Conservation (phyloP, 2,329 filamentous ascomycete species). For the Nothomitra cinnamomea region DNA sequence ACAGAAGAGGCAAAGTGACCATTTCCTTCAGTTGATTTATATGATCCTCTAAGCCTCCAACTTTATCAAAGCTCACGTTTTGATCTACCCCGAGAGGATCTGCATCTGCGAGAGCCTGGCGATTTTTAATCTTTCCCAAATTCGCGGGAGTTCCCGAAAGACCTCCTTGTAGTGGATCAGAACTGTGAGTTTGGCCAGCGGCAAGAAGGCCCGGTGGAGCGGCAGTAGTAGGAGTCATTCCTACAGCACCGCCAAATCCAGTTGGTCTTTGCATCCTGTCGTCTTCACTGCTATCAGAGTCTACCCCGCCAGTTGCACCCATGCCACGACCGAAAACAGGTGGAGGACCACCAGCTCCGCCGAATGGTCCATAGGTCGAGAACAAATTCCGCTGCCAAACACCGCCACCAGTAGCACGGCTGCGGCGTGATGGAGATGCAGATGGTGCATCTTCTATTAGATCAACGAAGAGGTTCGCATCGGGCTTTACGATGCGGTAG, state of each 20-base stretch:
- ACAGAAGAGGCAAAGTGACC: conserved; percentile 85
- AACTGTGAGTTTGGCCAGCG: conserved; percentile 34
- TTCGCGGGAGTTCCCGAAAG: conserved; percentile 54
- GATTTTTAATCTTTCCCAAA: conserved; percentile 85
- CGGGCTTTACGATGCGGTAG: conserved; percentile 71
- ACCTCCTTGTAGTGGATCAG: conserved; percentile 34
- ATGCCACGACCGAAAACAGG: conserved; percentile 57
- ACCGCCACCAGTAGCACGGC: conserved; percentile 39
- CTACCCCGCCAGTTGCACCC: conserved; percentile 58
- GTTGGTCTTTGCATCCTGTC: conserved; percentile 53
- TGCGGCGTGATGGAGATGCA: conserved; percentile 51
- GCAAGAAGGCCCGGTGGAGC: conserved; percentile 35
- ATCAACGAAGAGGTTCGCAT: conserved; percentile 35
- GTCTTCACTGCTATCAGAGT: conserved; percentile 95
- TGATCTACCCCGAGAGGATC: conserved; percentile 88
- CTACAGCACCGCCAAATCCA: conserved; percentile 41
- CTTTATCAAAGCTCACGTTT: conserved; percentile 83
- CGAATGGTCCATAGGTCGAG: conserved; percentile 84
- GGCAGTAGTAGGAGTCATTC: conserved; percentile 41
- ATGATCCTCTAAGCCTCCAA: conserved; percentile 81
- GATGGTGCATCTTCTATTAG: conserved; percentile 21
- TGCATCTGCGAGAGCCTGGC: conserved; percentile 78
- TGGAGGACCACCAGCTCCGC: conserved; percentile 58
- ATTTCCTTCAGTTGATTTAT: conserved; percentile 98
- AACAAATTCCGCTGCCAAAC: conserved; percentile 69